Evolutionary conservation across 2,329 filamentous ascomycete species (phyloP).

Genomic region (Chaetoscypha palmicola): DNA sequence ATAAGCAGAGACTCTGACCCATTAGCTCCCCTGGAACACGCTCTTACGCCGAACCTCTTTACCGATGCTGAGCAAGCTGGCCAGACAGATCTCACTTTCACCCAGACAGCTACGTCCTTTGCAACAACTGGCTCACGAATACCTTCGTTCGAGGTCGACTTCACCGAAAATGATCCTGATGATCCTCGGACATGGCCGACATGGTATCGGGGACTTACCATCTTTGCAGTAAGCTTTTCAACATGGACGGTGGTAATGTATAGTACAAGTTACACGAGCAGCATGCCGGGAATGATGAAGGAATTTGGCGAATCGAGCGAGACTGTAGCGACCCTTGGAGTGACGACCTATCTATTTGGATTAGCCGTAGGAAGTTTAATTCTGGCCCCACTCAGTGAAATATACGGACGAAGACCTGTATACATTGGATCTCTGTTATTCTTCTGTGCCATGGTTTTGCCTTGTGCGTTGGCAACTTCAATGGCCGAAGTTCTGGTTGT

Average conservation of each 20-base stretch:
- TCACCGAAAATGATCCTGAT: conserved; percentile 53
- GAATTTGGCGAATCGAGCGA: conserved; percentile 55
- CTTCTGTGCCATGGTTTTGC: conserved; percentile 64
- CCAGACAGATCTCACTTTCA: conserved; percentile 31
- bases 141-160: conserved; percentile 67
- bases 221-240: conserved; percentile 33
- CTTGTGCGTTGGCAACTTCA: conserved; percentile 62
- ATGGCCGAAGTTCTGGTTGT: conserved; percentile 62
- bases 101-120: conserved; percentile 37
- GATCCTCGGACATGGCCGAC: conserved; percentile 65
- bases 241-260: conserved; percentile 52
- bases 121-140: conserved; percentile 39
- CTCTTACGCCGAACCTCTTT: conserved; percentile 33
- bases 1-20: conserved; percentile 25
- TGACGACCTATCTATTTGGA: conserved; percentile 73
- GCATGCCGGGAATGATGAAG: conserved; percentile 58
- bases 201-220: conserved; percentile 34
- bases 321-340: conserved; percentile 62
- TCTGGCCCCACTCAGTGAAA: conserved; percentile 66
- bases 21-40: conserved; percentile 34
- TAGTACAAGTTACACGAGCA: conserved; percentile 72
- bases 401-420: conserved; percentile 61
- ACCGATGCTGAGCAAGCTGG: conserved; percentile 35
- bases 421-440: conserved; percentile 58
- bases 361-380: conserved; percentile 65